These are phyloP conservation scores for Stromatinia cepivora DNA, from an alignment of 2,329 filamentous ascomycete species.

Conservation along the genomic window DNA sequence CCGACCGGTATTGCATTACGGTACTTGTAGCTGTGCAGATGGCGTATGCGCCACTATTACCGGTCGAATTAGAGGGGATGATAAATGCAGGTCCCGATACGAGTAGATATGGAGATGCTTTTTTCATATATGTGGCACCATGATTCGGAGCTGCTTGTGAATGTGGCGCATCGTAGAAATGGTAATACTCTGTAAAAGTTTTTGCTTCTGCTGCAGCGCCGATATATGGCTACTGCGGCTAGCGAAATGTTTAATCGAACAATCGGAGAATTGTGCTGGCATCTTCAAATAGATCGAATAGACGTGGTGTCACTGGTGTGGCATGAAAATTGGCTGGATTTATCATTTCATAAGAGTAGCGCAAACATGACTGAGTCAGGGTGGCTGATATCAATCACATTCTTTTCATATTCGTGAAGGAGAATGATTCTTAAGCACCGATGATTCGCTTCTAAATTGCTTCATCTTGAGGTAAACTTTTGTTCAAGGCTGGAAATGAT, in stretches of 20 bases:
- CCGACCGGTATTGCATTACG: background rate
- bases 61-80: background rate
- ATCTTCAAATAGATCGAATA: background rate
- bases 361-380: background rate
- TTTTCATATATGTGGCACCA: background rate
- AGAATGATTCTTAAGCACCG: background rate
- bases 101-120: background rate
- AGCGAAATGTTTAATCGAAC: background rate
- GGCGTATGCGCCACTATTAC: background rate
- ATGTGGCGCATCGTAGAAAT: background rate
- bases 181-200: too few relatives aligned
- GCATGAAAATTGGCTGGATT: background rate
- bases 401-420: background rate
- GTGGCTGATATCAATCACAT: background rate
- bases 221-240: background rate
- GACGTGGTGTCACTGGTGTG: background rate
- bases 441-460: conserved; percentile 3
- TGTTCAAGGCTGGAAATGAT: background rate
- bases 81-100: background rate
- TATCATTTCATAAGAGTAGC: background rate
- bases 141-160: background rate
- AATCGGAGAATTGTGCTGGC: background rate
- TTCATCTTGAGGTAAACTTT: background rate
- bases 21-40: background rate
- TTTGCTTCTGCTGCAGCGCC: background rate